These are phyloP conservation scores for Porcisia deanei DNA, from an alignment of 208 protist genomes.

Conservation along the genomic window DNA sequence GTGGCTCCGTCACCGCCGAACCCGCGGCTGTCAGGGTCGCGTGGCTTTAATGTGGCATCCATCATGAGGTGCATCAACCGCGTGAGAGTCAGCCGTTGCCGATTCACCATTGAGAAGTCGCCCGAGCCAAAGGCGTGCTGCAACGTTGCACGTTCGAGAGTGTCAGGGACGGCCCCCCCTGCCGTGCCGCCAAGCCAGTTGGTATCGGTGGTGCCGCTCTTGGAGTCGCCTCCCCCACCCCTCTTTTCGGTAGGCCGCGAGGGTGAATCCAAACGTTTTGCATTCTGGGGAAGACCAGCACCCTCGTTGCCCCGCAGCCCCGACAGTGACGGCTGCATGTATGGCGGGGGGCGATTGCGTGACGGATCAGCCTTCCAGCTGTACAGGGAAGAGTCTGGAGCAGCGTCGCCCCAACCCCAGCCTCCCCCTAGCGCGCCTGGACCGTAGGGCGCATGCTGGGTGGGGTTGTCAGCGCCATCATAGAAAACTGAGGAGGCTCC, in stretches of 20 bases:
- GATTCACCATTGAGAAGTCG: conserved; percentile 67
- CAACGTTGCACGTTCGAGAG: conserved; percentile 33
- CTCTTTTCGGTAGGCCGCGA: conserved; percentile 14
- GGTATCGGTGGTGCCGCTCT: background rate
- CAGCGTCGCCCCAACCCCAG: conserved; percentile 3
- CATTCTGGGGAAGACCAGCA: conserved; percentile 2
- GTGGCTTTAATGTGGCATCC: conserved; percentile 71
- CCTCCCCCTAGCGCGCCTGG: conserved; percentile 11
- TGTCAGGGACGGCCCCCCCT: conserved; percentile 21
- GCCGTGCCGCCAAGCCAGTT: conserved; percentile 40
- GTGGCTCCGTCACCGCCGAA: conserved; percentile 73
- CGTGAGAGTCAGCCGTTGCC: conserved; percentile 50
- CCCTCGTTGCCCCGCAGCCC: conserved; percentile 14
- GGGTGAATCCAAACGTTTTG: conserved; percentile 13
- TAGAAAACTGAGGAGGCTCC: conserved; percentile 15
- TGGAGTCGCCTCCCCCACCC: background rate
- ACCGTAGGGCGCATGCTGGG: conserved; percentile 15
- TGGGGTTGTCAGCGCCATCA: conserved; percentile 33
- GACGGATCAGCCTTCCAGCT: conserved; percentile 54
- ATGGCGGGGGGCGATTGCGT: conserved; percentile 12
- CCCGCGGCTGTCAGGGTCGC: conserved; percentile 59
- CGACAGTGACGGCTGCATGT: conserved; percentile 5
- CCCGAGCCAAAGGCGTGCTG: conserved; percentile 50
- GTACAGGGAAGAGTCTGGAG: conserved; percentile 29
- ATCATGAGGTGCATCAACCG: conserved; percentile 40